Evolutionary conservation across 73 alveolate genomes (phyloP), one percentile per base, ranked within the genome.

Genomic region (Paramecium caudatum): DNA sequence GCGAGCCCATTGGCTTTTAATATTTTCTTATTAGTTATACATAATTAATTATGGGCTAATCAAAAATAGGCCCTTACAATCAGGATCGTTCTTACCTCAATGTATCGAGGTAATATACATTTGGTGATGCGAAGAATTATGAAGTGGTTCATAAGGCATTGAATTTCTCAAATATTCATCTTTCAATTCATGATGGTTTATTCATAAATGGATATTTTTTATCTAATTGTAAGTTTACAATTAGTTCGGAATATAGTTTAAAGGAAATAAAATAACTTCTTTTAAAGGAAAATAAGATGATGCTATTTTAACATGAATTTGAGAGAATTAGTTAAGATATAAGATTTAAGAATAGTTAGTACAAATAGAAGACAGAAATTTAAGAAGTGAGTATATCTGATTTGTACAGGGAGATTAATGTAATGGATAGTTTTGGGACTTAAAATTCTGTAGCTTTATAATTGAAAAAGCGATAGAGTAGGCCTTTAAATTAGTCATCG

Each of bases 31-130:
- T n/a, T n/a, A n/a, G n/a, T n/a, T n/a, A n/a, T n/a, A n/a, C n/a
- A n/a, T n/a, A 49, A 15, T 17, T 13, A 13, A 49, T 13, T 6
- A 55, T 55, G 80, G 80, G 80, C 80, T 55, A 55, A 27, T 55
- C 80, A 23, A 19, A 55, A 55, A 55, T 55, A 55, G 80, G 80
- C 80, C 80, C 80, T 27, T 55, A 37, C 7, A 21, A 55, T 55
- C 45, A 37, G 30, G 80, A 55, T 55, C 23, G 46, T 37, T 55
- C 80, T 55, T 55, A 27, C 80, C 23, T 55, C 21, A 55, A n/a
- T n/a, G n/a, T n/a, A n/a, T 37, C 23, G 9, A 55, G 80, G 30
- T 55, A 55, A 55, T 55, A 27, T 43, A 55, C 80, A 12, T 55
- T 55, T 55, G 46, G 30, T 55, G 80, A 55, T 27, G 46, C 80